These are phyloP conservation scores for Thelonectria discophora DNA, from an alignment of 2,329 filamentous ascomycete genomes.

Conservation along the genomic window DNA sequence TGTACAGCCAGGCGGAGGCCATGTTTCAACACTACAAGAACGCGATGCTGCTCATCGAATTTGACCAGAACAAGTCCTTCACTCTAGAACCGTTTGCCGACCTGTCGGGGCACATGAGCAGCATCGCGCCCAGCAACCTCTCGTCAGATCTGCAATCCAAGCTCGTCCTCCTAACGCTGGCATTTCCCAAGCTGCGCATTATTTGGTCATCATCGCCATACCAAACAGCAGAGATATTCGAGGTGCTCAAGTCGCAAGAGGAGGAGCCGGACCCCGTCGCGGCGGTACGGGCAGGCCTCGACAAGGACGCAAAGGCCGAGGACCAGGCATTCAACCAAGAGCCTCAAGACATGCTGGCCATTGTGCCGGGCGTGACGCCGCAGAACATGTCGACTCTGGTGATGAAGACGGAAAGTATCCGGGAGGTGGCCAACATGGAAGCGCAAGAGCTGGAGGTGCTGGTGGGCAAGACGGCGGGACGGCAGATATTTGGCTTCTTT, in stretches of 20 bases:
- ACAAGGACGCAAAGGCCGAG: constrained; percentile 63
- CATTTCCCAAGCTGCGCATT: constrained; percentile 88
- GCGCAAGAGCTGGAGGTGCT: constrained; percentile 75
- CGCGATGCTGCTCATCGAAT: constrained; percentile 94
- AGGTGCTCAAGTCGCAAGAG: constrained; percentile 88
- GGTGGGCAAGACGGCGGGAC: constrained; percentile 80
- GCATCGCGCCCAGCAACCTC: constrained; percentile 66
- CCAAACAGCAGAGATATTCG: constrained; percentile 97
- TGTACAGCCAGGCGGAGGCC: constrained; percentile 90
- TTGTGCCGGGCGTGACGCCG: constrained; percentile 84
- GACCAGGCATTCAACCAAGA: constrained; percentile 82
- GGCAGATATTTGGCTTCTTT: constrained; percentile 84
- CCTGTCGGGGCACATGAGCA: constrained; percentile 67
- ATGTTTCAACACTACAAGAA: constrained; percentile 94
- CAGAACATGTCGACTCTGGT: constrained; percentile 80
- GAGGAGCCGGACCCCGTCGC: constrained; percentile 89
- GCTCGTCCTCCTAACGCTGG: constrained; percentile 88
- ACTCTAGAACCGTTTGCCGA: constrained; percentile 86
- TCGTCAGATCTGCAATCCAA: constrained; percentile 87
- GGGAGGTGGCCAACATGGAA: constrained; percentile 87
- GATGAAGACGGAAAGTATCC: constrained; percentile 76
- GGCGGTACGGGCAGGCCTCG: constrained; percentile 83
- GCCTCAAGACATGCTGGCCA: constrained; percentile 88
- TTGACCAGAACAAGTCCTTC: constrained; percentile 96
- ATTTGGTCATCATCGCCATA: constrained; percentile 95